phyloP scores from a whole-genome alignment of 495 filamentous ascomycete genomes.

The Parachaetomium inaequale region DNA sequence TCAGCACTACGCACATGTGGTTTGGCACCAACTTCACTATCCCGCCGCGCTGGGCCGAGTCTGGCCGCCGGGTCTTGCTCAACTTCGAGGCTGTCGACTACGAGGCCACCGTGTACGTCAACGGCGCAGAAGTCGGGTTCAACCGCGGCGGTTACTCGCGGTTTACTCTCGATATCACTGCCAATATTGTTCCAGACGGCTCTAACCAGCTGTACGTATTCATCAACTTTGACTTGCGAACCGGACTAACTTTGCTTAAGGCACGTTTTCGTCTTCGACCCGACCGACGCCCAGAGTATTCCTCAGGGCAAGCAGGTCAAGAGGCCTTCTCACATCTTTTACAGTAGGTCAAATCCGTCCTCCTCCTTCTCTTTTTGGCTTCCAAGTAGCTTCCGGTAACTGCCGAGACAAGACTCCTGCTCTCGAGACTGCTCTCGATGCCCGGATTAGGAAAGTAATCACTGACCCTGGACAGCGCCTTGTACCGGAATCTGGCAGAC shows the following conservation, averaged over 20 bases:
- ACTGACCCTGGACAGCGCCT: no score
- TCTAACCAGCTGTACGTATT: slow-evolving; percentile 50
- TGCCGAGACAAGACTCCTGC: no score
- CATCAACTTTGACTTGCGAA: background rate
- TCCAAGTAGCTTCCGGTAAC: no score
- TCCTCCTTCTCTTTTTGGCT: no score
- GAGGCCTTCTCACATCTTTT: slow-evolving; percentile 61
- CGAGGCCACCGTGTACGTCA: slow-evolving; percentile 62
- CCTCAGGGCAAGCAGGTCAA: slow-evolving; percentile 64
- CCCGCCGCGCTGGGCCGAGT: slow-evolving; percentile 41
- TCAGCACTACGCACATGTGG: slow-evolving; percentile 52
- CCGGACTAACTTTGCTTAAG: slow-evolving; percentile 28
- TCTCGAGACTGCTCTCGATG: no score
- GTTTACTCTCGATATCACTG: slow-evolving; percentile 58
- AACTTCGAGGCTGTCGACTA: slow-evolving; percentile 70
- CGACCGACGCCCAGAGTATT: slow-evolving; percentile 57
- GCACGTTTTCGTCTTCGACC: slow-evolving; percentile 61
- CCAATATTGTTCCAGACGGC: slow-evolving; percentile 42
- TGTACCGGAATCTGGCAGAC: slow-evolving; percentile 69
- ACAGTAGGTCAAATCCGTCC: no score
- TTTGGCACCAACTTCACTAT: slow-evolving; percentile 57
- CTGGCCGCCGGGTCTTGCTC: slow-evolving; percentile 46
- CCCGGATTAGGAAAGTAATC: no score
- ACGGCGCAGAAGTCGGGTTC: slow-evolving; percentile 51
- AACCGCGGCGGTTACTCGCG: slow-evolving; percentile 61